phyloP scores from a whole-genome alignment of 2,329 filamentous ascomycete species.

The Orbilia blumenaviensis region DNA sequence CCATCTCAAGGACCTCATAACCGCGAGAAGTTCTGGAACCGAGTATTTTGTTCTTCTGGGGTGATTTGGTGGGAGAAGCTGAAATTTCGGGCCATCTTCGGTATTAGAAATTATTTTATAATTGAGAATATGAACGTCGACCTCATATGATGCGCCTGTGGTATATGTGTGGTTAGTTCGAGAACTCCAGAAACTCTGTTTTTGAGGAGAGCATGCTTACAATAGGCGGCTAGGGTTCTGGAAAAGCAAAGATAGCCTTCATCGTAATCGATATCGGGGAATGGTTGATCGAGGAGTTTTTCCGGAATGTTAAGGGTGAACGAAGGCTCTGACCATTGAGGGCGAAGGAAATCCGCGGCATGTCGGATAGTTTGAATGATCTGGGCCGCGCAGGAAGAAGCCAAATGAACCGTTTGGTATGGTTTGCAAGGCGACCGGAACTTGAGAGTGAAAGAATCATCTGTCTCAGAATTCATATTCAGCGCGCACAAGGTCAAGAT shows the following conservation, averaged over 20 bases:
- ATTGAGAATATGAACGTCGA: conserved; percentile 73
- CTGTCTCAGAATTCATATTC: conserved; percentile 67
- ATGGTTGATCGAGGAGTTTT: conserved; percentile 66
- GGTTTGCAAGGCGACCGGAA: conserved; percentile 64
- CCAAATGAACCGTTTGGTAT: conserved; percentile 66
- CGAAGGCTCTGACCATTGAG: conserved; percentile 72
- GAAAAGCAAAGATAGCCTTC: conserved; percentile 73
- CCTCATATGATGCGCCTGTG: conserved; percentile 69
- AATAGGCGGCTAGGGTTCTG: conserved; percentile 74
- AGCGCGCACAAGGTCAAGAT: conserved; percentile 71
- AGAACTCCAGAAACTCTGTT: neutral
- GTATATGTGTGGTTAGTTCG: conserved; percentile 7
- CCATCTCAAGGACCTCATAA: conserved; percentile 75
- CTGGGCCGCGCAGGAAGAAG: conserved; percentile 71
- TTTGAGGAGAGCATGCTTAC: conserved; percentile 58
- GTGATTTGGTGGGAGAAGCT: conserved; percentile 69
- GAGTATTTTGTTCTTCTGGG: conserved; percentile 67
- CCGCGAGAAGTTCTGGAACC: conserved; percentile 71
- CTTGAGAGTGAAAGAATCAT: conserved; percentile 73
- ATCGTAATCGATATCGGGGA: conserved; percentile 63
- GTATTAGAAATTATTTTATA: conserved; percentile 70
- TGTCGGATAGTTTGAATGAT: conserved; percentile 71
- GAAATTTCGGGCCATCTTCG: conserved; percentile 75
- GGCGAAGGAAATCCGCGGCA: conserved; percentile 71
- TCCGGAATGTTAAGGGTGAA: conserved; percentile 71